These are phyloP conservation scores for Hydnum rufescens DNA, from an alignment of 768 basidiomycete genomes.

Conservation along the genomic window DNA sequence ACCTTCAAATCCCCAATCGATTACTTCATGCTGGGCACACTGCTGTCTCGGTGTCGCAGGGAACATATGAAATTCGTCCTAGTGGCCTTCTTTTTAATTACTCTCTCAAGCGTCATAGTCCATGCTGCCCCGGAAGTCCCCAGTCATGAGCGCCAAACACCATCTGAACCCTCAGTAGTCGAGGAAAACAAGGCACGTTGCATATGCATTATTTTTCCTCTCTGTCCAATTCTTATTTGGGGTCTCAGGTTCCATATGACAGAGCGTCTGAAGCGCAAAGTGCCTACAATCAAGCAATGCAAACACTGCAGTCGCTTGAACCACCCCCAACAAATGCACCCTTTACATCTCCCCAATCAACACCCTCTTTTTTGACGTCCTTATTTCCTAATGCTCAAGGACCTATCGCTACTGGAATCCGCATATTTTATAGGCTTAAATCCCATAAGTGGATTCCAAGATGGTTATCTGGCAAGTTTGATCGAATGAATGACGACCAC, in stretches of 20 bases:
- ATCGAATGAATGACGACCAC: conserved; percentile 1
- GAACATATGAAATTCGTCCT: no score
- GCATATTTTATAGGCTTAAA: conserved; percentile 46
- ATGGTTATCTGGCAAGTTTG: conserved; percentile 22
- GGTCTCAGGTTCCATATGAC: not conserved
- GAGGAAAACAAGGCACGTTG: no score
- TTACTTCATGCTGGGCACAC: not conserved
- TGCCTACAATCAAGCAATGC: conserved; percentile 56
- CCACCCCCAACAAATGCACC: conserved; percentile 25
- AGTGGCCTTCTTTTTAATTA: no score
- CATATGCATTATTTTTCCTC: not conserved
- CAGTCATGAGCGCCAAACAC: no score
- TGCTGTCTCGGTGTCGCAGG: no score
- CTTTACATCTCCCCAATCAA: conserved; percentile 16
- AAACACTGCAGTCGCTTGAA: conserved; percentile 46
- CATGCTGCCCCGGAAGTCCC: no score
- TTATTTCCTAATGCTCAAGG: conserved; percentile 47
- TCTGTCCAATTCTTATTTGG: not conserved
- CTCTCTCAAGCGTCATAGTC: no score
- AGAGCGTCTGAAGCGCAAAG: not conserved
- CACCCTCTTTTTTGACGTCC: conserved; percentile 36
- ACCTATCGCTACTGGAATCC: conserved; percentile 47
- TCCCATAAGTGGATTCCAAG: conserved; percentile 35
- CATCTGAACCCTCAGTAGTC: no score
- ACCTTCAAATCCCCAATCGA: not conserved